Evolutionary conservation across 2,329 filamentous ascomycete genomes (phyloP), one percentile per base, ranked within the genome.

Genomic region (Fusarium nurragi): DNA sequence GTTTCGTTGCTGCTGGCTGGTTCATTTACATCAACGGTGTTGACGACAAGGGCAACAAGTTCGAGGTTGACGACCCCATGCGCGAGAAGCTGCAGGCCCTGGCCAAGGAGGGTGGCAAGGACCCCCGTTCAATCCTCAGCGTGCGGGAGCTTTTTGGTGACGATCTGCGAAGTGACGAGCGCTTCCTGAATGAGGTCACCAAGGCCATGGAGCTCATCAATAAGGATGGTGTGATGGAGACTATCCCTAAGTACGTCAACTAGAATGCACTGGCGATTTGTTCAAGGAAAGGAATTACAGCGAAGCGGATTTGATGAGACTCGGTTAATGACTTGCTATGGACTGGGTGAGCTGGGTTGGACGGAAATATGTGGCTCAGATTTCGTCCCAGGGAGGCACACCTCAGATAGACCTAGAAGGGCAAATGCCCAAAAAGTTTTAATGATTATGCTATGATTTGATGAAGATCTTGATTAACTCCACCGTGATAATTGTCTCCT

Each of bases 11-110:
- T 1, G 83, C 76, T 34, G 78, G 77, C 14, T 85, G 83, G 83
- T 85, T 84, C 78, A 76, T 70, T 38, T 84, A 84, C 74, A 57
- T 85, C 54, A 77, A 79, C 45, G 83, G 82, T n/a, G 73, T 82
- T 12, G 80, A 84, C 59, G 82, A 85, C 70, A 74, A 73, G 44
- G 82, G 82, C 67, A 76, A 80, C 50, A 39, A 67, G 16, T 77
- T 77, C 59, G 72, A 74, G 57, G 73, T 81, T 39, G 80, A 83
- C 30, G 83, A 85, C 67, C 81, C 82, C 4, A 80, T 84, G 80
- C 75, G 74, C 18, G 79, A 81, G 43, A 74, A 81, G 65, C 78
- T 85, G 6, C 77, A 82, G 72, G 75, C 77, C 43, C 76, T 78
- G 68, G 83, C 83, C 25, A 74, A 72, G 57, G 76, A 73, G 1